phyloP scores from a whole-genome alignment of 495 filamentous ascomycete genomes.

The Neurospora discreta region DNA sequence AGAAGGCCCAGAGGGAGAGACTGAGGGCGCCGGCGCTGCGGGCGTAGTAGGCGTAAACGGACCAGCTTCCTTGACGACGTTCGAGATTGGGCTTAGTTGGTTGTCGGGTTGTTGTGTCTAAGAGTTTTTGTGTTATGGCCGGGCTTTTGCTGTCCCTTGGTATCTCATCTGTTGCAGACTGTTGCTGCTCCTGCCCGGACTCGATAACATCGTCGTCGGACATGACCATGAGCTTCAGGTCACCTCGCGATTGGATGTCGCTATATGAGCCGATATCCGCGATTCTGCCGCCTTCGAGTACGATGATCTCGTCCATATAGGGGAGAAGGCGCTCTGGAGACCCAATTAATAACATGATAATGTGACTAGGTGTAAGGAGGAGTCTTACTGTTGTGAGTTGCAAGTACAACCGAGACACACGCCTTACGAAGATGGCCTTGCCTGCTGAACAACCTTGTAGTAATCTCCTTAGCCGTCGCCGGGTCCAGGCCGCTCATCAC shows the following conservation, averaged over 20 bases:
- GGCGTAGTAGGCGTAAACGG: constrained; percentile 7
- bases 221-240: neutral
- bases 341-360: no score
- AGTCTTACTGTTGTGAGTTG: constrained; percentile 10
- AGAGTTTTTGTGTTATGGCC: neutral
- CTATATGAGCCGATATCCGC: neutral
- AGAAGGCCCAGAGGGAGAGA: constrained; percentile 1
- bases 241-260: neutral
- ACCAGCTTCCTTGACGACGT: constrained; percentile 1
- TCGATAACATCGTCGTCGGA: neutral
- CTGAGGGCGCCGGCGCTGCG: neutral
- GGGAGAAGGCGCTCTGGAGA: neutral
- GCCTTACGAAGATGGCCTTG: constrained; percentile 16
- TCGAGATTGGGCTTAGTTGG: neutral
- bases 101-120: neutral
- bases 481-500: constrained; percentile 52
- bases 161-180: neutral
- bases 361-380: neutral
- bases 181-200: neutral
- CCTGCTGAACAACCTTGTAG: constrained; percentile 37
- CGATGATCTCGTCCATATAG: neutral
- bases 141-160: neutral
- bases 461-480: constrained; percentile 50
- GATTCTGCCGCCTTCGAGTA: neutral
- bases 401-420: constrained; percentile 14